Conservation (phyloP, 768 basidiomycete species). For the Pisolithus marmoratus region DNA sequence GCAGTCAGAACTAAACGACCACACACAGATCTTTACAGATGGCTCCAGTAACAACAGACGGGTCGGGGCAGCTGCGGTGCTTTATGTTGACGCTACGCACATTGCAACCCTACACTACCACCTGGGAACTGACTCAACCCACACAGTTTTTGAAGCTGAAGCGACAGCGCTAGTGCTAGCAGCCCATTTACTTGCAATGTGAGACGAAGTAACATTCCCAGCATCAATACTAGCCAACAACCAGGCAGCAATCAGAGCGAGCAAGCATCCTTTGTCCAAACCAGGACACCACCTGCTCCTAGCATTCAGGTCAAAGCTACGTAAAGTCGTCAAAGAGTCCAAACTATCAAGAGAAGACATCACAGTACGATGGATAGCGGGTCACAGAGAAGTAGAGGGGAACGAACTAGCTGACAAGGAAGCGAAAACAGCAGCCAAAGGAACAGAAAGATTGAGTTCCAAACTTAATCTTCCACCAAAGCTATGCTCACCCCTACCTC, state of each 20-base stretch:
- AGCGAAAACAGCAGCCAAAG: not conserved
- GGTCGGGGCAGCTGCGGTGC: slow-evolving; percentile 13
- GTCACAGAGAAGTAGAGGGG: not conserved
- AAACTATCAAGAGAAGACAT: not conserved
- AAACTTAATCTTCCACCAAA: not conserved
- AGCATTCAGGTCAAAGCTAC: not conserved
- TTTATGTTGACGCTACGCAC: not conserved
- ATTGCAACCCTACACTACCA: not conserved
- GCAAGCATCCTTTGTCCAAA: not conserved
- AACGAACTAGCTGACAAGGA: not conserved
- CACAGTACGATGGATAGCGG: not conserved
- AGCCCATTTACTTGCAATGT: slow-evolving; percentile 1
- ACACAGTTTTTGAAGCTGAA: not conserved
- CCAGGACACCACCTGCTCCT: not conserved
- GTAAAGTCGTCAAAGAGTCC: not conserved
- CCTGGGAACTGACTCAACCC: not conserved
- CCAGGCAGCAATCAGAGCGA: not conserved
- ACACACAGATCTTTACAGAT: slow-evolving; percentile 13
- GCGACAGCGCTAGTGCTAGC: too few relatives aligned
- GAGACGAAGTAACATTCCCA: not conserved
- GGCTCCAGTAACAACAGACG: too few relatives aligned
- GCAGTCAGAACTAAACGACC: not conserved
- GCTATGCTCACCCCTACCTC: not conserved
- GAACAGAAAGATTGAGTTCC: not conserved
- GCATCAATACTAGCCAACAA: not conserved